phyloP scores from a whole-genome alignment of 2,329 filamentous ascomycete species.

The Arthrocladium fulminans region DNA sequence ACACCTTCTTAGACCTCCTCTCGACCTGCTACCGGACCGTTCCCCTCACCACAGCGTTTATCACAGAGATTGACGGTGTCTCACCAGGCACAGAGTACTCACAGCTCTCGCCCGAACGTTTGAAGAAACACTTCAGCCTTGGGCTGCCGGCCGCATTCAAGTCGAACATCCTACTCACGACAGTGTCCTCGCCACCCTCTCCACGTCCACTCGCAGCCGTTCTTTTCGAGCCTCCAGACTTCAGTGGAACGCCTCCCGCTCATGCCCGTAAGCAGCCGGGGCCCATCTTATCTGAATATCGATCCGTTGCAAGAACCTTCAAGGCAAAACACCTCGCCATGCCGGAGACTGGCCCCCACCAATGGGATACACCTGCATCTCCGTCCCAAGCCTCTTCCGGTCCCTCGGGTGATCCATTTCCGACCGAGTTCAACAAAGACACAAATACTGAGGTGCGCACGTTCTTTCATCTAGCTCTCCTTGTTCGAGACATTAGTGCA shows the following conservation, averaged over 20 bases:
- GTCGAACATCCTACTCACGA: slow-evolving; percentile 17
- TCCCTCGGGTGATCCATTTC: slow-evolving; percentile 22
- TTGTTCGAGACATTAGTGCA: slow-evolving; percentile 13
- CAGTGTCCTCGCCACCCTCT: slow-evolving; percentile 8
- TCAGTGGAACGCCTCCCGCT: slow-evolving; percentile 20
- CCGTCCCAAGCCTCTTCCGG: slow-evolving; percentile 20
- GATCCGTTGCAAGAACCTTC: slow-evolving; percentile 14
- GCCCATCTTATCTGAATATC: slow-evolving; percentile 20
- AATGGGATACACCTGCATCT: slow-evolving; percentile 21
- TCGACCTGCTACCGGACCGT: slow-evolving; percentile 18
- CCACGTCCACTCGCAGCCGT: slow-evolving; percentile 17
- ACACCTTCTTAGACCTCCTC: slow-evolving; percentile 21
- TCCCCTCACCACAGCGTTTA: slow-evolving; percentile 22
- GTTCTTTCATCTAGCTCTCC: slow-evolving; percentile 20
- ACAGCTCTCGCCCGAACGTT: slow-evolving; percentile 17
- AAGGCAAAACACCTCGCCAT: slow-evolving; percentile 22
- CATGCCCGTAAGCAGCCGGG: slow-evolving; percentile 21
- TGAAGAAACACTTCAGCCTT: slow-evolving; percentile 21
- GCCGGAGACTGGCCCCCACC: slow-evolving; percentile 19
- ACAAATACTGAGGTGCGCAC: slow-evolving; percentile 19
- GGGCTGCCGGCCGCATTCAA: slow-evolving; percentile 21
- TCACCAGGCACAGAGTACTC: slow-evolving; percentile 9
- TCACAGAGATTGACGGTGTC: slow-evolving; percentile 21
- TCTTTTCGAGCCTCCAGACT: slow-evolving; percentile 23
- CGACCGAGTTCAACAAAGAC: slow-evolving; percentile 23